These are phyloP conservation scores for Sporothrix inflata DNA, from an alignment of 2,329 filamentous ascomycete species.

Conservation along the genomic window DNA sequence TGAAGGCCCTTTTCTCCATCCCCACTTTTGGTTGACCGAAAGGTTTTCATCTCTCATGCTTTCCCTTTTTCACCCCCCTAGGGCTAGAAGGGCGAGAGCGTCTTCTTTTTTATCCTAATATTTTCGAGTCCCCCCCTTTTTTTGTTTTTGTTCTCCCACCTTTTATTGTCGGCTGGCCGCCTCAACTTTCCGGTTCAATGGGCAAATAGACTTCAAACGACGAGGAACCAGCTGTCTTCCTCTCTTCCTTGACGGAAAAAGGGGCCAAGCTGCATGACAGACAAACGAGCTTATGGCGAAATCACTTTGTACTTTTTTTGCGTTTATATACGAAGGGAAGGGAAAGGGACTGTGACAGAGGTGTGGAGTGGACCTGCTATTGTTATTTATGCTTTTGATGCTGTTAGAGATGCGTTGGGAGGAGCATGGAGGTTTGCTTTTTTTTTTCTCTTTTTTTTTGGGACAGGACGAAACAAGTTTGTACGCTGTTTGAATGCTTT, in stretches of 20 bases:
- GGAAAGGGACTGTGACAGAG: background rate
- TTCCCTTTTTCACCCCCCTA: background rate
- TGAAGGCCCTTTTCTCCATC: background rate
- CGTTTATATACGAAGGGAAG: slow-evolving; percentile 22
- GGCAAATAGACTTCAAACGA: slow-evolving; percentile 31
- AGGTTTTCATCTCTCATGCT: background rate
- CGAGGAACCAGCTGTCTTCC: slow-evolving; percentile 28
- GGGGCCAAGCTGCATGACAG: slow-evolving; percentile 32
- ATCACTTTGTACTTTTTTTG: slow-evolving; percentile 9
- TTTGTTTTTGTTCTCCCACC: background rate
- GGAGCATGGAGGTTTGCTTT: background rate
- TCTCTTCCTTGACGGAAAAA: slow-evolving; percentile 30
- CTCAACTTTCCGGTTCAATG: slow-evolving; percentile 28
- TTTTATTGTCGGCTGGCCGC: slow-evolving; percentile 32
- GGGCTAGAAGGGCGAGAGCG: background rate
- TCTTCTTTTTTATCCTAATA: background rate
- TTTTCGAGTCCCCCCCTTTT: background rate
- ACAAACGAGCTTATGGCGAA: slow-evolving; percentile 30
- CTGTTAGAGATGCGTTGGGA: background rate
- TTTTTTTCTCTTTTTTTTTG: background rate
- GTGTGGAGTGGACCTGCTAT: background rate
- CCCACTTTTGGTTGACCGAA: background rate
- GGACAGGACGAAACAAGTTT: background rate
- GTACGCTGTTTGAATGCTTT: background rate
- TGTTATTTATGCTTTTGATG: slow-evolving; percentile 1